A percentile compares a stretch with the other conserved stretches of the same genome.
Conservation (phyloP, 331 rosid genomes). For the Arachis monticola region DNA sequence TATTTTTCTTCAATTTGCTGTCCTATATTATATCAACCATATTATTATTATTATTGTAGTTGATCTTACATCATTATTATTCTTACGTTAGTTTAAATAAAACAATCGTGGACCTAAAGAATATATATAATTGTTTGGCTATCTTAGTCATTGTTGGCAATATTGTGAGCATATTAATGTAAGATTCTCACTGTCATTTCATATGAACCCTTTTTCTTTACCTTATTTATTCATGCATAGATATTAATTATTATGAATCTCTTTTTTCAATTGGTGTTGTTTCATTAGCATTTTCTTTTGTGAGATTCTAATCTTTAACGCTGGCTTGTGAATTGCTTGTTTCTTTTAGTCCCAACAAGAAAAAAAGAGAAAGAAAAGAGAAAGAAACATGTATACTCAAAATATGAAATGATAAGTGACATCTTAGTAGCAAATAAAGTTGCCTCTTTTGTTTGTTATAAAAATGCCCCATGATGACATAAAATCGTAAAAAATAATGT, state of each 20-base stretch:
- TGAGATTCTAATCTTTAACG: neutral
- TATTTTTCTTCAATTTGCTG: conserved; percentile 6
- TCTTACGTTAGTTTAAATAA: neutral
- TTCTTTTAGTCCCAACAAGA: neutral
- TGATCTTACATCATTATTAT: conserved; percentile 13
- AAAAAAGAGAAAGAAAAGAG: neutral
- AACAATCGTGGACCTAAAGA: conserved; percentile 2
- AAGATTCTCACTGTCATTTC: neutral
- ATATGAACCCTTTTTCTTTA: conserved; percentile 5
- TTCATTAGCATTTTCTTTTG: neutral
- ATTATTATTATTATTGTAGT: neutral
- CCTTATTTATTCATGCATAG: neutral
- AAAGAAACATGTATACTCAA: neutral
- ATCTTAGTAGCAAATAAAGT: neutral
- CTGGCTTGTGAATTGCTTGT: neutral
- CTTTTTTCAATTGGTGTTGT: neutral
- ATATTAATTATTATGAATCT: neutral
- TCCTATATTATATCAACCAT: neutral
- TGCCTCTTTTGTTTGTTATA: neutral
- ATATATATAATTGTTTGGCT: conserved; percentile 21
- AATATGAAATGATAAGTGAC: neutral
- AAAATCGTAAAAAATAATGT: too few relatives aligned
- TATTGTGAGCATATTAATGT: neutral
- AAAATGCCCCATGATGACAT: neutral
- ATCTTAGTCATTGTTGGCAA: conserved; percentile 37